Evolutionary conservation across 192 early-diverging fungal genomes (phyloP).

Genomic region (Mortierella alpina): DNA sequence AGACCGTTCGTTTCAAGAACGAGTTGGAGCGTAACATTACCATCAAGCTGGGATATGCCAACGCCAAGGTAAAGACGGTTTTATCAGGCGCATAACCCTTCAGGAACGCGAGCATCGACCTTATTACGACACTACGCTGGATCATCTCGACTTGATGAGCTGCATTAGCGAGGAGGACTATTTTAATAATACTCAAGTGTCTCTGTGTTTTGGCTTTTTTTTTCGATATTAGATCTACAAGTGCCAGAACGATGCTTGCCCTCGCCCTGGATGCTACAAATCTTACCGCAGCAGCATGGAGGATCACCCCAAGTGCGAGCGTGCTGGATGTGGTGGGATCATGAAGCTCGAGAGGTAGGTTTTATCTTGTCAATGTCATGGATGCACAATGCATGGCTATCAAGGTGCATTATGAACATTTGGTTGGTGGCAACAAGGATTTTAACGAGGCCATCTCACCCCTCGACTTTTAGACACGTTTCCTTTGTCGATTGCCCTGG

Average conservation of each 20-base stretch:
- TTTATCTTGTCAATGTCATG: too few species aligned
- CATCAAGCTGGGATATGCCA: slow-evolving; percentile 99
- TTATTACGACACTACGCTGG: too few species aligned
- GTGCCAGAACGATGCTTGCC: slow-evolving; percentile 92
- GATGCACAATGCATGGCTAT: too few species aligned
- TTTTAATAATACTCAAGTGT: too few species aligned
- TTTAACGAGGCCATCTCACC: too few species aligned
- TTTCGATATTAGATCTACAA: slow-evolving; percentile 85
- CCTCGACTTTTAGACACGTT: slow-evolving; percentile 75
- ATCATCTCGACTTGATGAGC: too few species aligned
- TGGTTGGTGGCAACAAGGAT: too few species aligned
- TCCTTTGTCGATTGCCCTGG: slow-evolving; percentile 99
- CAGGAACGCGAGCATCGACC: too few species aligned
- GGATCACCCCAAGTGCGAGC: slow-evolving; percentile 91
- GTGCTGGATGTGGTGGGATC: slow-evolving; percentile 84
- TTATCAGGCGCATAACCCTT: background rate
- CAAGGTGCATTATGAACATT: too few species aligned
- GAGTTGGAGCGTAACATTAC: slow-evolving; percentile 99
- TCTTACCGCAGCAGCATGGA: slow-evolving; percentile 88
- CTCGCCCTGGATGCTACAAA: slow-evolving; percentile 94
- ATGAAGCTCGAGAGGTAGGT: slow-evolving; percentile 82
- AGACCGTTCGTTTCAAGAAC: slow-evolving; percentile 97
- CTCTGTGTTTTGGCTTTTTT: too few species aligned
- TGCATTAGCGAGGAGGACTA: too few species aligned
- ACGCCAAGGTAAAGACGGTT: slow-evolving; percentile 81